phyloP scores from a whole-genome alignment of 441 rosid genomes.

The Gossypium lobatum region DNA sequence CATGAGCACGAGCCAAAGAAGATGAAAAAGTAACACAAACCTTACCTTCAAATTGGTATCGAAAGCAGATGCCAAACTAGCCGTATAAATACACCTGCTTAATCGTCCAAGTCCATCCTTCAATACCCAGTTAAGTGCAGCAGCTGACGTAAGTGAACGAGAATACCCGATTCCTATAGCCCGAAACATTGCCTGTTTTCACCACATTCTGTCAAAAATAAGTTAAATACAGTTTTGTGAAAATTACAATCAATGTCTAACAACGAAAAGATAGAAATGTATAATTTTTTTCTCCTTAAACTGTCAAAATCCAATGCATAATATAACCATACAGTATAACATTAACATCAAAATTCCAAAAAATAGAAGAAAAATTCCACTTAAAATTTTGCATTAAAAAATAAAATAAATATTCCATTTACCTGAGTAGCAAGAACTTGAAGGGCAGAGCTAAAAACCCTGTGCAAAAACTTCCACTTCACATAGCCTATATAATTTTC shows the following conservation, averaged over 20 bases:
- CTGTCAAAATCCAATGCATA: neutral
- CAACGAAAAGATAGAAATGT: neutral
- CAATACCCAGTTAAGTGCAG: conserved; percentile 89
- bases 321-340: neutral
- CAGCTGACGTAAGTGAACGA: conserved; percentile 79
- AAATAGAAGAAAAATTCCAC: neutral
- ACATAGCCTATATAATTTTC: conserved; percentile 62
- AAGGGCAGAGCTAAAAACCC: conserved; percentile 86
- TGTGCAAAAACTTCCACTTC: conserved; percentile 88
- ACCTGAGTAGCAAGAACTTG: conserved; percentile 99
- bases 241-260: neutral
- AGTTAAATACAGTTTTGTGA: neutral
- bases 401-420: neutral
- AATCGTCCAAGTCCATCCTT: conserved; percentile 91
- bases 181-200: conserved; percentile 78
- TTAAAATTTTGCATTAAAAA: neutral
- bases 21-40: neutral
- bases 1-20: neutral
- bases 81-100: conserved; percentile 87
- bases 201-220: conserved; percentile 14
- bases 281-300: neutral
- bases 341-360: neutral
- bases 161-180: conserved; percentile 88
- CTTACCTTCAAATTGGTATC: conserved; percentile 88
- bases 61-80: conserved; percentile 81